Evolutionary conservation across 176 grass and related monocot genomes (phyloP).

Genomic region (Canna indica): DNA sequence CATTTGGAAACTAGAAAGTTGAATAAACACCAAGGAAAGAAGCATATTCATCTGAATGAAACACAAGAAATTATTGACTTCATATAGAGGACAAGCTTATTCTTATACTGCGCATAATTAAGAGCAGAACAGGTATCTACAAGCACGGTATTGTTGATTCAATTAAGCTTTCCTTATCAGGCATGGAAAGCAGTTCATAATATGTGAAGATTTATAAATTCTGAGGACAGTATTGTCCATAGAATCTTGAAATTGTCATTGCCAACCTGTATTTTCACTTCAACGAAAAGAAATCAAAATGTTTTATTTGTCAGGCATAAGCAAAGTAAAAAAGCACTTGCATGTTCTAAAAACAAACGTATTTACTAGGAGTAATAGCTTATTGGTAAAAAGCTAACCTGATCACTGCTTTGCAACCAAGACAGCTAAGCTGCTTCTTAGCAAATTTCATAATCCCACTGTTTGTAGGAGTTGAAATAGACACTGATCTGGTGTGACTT

Average conservation of each 20-base stretch:
- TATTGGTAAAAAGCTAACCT: slow-evolving; percentile 30
- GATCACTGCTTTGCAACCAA: slow-evolving; percentile 97
- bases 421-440: slow-evolving; percentile 83
- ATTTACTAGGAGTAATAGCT: not conserved
- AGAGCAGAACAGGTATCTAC: not conserved
- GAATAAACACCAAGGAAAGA: not conserved
- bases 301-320: too few relatives aligned
- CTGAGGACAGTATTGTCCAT: not conserved
- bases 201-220: not conserved
- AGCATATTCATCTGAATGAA: not conserved
- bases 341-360: not conserved
- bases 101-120: not conserved
- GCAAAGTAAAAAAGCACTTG: not conserved
- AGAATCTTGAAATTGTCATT: too few relatives aligned
- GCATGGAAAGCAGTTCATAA: not conserved
- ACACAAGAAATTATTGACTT: too few relatives aligned
- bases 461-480: slow-evolving; percentile 95
- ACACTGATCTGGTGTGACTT: slow-evolving; percentile 91
- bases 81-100: too few relatives aligned
- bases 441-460: slow-evolving; percentile 98
- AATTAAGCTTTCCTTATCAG: not conserved
- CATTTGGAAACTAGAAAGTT: not conserved
- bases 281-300: too few relatives aligned
- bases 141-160: not conserved
- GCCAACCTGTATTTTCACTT: too few relatives aligned